Conservation (phyloP, 208 protist species). For the Trypanosoma caninum region DNA sequence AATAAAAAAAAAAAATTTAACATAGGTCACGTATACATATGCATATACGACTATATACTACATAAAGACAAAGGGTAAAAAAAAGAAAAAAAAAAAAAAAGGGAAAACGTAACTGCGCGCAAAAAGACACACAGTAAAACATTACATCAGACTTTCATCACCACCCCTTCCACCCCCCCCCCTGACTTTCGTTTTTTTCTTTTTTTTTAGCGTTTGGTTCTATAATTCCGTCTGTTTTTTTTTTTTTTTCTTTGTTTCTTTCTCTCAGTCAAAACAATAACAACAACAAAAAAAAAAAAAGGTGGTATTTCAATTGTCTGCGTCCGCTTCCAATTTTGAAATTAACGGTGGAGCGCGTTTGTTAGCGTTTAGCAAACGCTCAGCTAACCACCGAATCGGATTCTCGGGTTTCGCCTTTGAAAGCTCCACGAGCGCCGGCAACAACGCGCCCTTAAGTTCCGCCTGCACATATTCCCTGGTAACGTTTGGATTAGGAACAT, state of each 20-base stretch:
- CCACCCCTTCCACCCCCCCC: neutral
- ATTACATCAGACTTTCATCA: neutral
- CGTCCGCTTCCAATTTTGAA: constrained; percentile 4
- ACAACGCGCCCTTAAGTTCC: constrained; percentile 74
- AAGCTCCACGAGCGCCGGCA: constrained; percentile 81
- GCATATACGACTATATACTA: constrained; percentile 3
- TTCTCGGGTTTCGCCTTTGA: constrained; percentile 78
- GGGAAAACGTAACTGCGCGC: neutral
- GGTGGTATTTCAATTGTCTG: neutral
- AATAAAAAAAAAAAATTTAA: constrained; percentile 2
- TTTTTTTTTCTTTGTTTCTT: constrained; percentile 1
- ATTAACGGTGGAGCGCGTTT: constrained; percentile 70
- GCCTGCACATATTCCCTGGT: constrained; percentile 83
- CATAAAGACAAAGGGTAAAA: constrained; percentile 1
- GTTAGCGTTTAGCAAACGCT: constrained; percentile 82
- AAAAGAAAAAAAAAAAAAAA: constrained; percentile 13
- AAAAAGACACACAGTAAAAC: neutral
- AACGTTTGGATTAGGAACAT: constrained; percentile 50
- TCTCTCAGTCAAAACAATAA: too few relatives aligned
- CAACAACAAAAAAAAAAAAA: too few relatives aligned
- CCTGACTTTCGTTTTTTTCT: neutral
- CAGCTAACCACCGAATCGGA: constrained; percentile 84
- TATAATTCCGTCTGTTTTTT: too few relatives aligned
- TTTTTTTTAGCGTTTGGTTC: too few relatives aligned
- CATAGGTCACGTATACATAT: neutral